Evolutionary conservation across 768 basidiomycete genomes (phyloP).

Genomic region (Leucocoprinus birnbaumii): DNA sequence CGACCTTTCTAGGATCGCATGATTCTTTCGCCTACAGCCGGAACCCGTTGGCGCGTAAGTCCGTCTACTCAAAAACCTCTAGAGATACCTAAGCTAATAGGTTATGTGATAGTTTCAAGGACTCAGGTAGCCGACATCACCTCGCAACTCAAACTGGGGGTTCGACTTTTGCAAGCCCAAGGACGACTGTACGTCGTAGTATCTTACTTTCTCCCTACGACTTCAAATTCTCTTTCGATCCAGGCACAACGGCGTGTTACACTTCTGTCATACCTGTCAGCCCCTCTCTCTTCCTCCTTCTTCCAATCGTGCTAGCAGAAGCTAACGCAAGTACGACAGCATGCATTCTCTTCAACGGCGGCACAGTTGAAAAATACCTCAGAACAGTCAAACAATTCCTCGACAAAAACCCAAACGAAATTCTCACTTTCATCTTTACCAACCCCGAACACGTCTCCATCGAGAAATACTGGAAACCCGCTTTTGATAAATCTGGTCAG

Average conservation of each 20-base stretch:
- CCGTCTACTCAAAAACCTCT: too few relatives aligned
- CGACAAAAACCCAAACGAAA: constrained; percentile 58
- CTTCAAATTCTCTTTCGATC: not conserved
- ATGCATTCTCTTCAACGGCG: constrained; percentile 49
- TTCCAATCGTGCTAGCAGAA: not conserved
- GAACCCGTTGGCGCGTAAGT: constrained; percentile 45
- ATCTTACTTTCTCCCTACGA: not conserved
- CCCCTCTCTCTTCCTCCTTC: constrained; percentile 7
- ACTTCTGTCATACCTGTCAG: constrained; percentile 67
- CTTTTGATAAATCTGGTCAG: constrained; percentile 48
- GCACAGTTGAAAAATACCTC: constrained; percentile 45
- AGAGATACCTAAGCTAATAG: too few relatives aligned
- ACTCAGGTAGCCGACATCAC: constrained; percentile 47
- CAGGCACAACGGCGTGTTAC: constrained; percentile 38
- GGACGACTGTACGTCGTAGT: constrained; percentile 33
- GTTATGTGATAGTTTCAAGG: constrained; percentile 32
- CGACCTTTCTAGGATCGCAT: constrained; percentile 47
- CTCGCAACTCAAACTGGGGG: constrained; percentile 43
- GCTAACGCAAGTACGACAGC: constrained; percentile 9
- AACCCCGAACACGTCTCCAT: constrained; percentile 56
- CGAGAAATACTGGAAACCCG: constrained; percentile 43
- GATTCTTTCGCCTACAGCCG: constrained; percentile 52
- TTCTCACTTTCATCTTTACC: constrained; percentile 62
- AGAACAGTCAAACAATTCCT: constrained; percentile 50
- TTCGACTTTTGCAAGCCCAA: constrained; percentile 54